Evolutionary conservation across 2,329 filamentous ascomycete species (phyloP), one percentile per base, ranked within the genome.

Genomic region (Penicillium sp.): DNA sequence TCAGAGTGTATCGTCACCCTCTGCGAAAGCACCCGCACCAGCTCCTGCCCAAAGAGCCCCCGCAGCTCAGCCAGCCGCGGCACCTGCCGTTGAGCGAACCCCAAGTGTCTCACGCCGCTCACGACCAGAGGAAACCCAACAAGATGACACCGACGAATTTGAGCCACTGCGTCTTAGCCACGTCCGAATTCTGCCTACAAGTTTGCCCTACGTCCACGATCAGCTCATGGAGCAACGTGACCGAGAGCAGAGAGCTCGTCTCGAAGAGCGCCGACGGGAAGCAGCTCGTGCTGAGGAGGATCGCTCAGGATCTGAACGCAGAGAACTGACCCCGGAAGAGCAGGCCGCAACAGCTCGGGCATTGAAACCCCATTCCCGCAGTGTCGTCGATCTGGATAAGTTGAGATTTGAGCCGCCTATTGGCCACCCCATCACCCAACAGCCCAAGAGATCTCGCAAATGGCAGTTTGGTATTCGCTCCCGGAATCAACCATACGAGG

Each of bases 391-490:
- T 56, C 79, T 92, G 2, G 90, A 94, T 65, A 77, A 78, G 51
- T 66, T 89, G 86, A 72, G 84, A 78, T 60, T 85, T 73, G 73
- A 86, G 80, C 84, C 83, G 50, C 86, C 82, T 4, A 85, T 84
- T 69, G 81, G 76, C 8, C 82, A 85, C 33, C 71, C 75, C 10
- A 71, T 76, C 3, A 65, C 75, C 8, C 72, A 76, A 51, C 78
- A 78, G 76, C 80, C 84, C 5, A 93, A 91, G 73, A 73, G 69
- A 59, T 91, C 91, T 1, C 91, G 93, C 17, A 92, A 94, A 68
- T 99, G 95, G 95, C 95, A 99, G 76, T 99, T 99, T 75, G 95
- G 95, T 60, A 99, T 99, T 64, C 88, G 95, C 40, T 97, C 92
- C 50, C 88, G 95, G 53, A 99, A 98, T 73, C 91, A 92, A 59